phyloP scores from a whole-genome alignment of 495 filamentous ascomycete genomes.

The Neurospora sp. region DNA sequence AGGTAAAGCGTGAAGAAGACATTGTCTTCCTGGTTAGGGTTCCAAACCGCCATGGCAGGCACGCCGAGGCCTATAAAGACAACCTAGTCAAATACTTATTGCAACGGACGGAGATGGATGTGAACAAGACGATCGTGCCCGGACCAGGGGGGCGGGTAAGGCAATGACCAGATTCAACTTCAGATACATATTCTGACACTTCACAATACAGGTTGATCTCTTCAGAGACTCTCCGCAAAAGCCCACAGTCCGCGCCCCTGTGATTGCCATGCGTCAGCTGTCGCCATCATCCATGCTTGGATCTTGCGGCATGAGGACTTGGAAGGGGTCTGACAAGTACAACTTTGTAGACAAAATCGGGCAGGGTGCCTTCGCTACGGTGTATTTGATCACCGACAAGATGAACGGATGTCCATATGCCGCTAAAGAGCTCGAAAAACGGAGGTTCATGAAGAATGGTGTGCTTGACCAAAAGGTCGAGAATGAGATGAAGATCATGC shows the following conservation, averaged over 20 bases:
- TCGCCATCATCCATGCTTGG: neutral
- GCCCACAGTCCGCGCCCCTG: neutral
- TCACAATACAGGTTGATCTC: conserved; percentile 19
- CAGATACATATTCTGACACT: neutral
- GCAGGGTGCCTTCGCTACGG: conserved; percentile 86
- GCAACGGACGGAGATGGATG: conserved; percentile 12
- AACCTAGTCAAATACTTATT: conserved; percentile 39
- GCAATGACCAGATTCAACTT: neutral
- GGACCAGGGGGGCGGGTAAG: conserved; percentile 37
- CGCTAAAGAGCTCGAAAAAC: conserved; percentile 86
- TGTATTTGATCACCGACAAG: conserved; percentile 74
- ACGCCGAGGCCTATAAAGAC: conserved; percentile 44
- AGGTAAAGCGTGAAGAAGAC: conserved; percentile 10
- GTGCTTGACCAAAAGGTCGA: conserved; percentile 75
- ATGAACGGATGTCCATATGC: conserved; percentile 72
- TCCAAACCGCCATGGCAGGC: conserved; percentile 52
- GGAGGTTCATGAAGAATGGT: conserved; percentile 79
- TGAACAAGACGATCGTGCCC: conserved; percentile 33
- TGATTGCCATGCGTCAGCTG: neutral
- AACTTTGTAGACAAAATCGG: conserved; percentile 73
- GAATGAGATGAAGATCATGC: conserved; percentile 94
- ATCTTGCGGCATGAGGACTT: conserved; percentile 29
- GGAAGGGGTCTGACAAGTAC: conserved; percentile 75
- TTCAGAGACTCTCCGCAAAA: conserved; percentile 13
- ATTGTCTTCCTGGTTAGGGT: conserved; percentile 80